Conservation (phyloP, 2,329 filamentous ascomycete genomes). For the Paraphaeosphaeria sporulosa region DNA sequence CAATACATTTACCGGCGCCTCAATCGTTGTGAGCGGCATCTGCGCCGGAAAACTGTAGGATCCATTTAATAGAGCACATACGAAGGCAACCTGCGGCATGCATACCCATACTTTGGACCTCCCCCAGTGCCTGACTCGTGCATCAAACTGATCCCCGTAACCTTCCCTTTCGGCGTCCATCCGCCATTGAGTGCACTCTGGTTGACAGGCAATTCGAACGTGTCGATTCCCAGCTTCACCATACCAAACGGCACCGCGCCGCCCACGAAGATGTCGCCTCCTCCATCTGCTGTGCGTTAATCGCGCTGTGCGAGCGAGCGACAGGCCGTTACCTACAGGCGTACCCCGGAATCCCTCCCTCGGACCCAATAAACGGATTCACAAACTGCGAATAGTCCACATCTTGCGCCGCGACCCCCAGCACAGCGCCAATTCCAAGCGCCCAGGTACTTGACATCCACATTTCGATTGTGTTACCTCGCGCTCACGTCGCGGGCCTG, state of each 20-base stretch:
- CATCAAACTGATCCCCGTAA: conserved; percentile 51
- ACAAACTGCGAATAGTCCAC: conserved; percentile 48
- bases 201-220: conserved; percentile 45
- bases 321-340: conserved; percentile 31
- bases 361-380: conserved; percentile 57
- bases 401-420: conserved; percentile 23
- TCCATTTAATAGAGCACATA: too few relatives aligned
- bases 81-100: too few relatives aligned
- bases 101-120: conserved; percentile 52
- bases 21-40: conserved; percentile 51
- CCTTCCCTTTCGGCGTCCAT: conserved; percentile 50
- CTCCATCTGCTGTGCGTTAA: conserved; percentile 37
- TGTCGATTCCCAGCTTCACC: conserved; percentile 52
- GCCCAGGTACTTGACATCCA: conserved; percentile 10
- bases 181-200: conserved; percentile 51
- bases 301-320: conserved; percentile 5
- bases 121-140: conserved; percentile 50
- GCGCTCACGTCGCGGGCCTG: background rate
- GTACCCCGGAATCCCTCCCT: conserved; percentile 53
- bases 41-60: conserved; percentile 49
- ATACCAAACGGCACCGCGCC: conserved; percentile 49
- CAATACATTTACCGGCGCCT: conserved; percentile 51
- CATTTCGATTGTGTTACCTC: conserved; percentile 8
- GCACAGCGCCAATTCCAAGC: conserved; percentile 6
- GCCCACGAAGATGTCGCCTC: conserved; percentile 52